Base-by-base conservation (phyloP, 208 protist species). In the Wallacemonas rigidus region DNA sequence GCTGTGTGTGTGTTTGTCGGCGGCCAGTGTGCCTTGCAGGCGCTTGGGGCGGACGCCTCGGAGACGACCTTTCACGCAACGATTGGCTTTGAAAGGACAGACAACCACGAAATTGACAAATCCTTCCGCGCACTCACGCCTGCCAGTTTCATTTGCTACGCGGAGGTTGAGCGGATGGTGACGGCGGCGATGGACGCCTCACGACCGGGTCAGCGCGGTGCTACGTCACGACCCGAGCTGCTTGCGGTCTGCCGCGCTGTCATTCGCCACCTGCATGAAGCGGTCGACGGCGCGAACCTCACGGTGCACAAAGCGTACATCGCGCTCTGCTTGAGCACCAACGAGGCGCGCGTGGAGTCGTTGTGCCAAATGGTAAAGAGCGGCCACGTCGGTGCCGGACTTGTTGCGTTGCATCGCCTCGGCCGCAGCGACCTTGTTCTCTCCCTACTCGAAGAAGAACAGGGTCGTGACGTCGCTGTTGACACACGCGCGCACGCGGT, bases 21-120 rank as follows among this genome's bases (percentile, higher is more conserved):
- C 35, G 70, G 58, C 4, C 70, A 74, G 60, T 45, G 38, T 14
- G 58, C 54, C 50, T 26, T 61, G 15, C 56, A 67, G 36, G 8
- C 70, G n/a, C 57, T 65, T 5, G 51, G 70, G 15, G 5, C 51
- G 17, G 58, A 48, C 40, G 55, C 58, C 12, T 55, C 41, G 60
- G 53, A 53, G n/a, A 40, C 47, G 11, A 53, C 70, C 15, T 65
- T 74, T 1, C 70, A 74, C 48, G 62, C 63, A n/a, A 74, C 70
- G 1, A 6, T 74, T 39, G 70, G 70, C 11, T 74, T 67, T 35
- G 45, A 56, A 8, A 8, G 2, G 35, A 3, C 54, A 12, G 70
- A 74, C 43, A 56, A 57, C 35, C 70, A 74, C 58, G 70, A 67
- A 47, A 58, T 74, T 3, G 70, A 74, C 51, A 74, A 74, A 45